Percentiles rank a stretch among this genome's conserved stretches.
These are phyloP conservation scores for Boechera stricta DNA, from an alignment of 345 rosid genomes.

Conservation along the genomic window DNA sequence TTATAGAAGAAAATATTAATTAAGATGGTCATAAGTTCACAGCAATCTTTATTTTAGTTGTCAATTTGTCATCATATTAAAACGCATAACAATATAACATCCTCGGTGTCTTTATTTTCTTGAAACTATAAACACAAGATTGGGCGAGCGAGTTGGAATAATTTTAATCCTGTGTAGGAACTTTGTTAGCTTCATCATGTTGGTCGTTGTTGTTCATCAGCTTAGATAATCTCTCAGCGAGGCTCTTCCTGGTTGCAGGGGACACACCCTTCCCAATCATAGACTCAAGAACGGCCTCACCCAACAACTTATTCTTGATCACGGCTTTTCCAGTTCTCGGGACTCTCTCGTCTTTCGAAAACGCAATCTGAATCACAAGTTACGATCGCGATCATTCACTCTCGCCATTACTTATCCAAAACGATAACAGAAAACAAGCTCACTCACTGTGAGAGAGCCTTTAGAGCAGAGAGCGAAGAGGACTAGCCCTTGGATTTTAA, in stretches of 20 bases:
- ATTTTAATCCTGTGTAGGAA: not conserved
- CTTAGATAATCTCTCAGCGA: constrained; percentile 56
- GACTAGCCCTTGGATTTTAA: too few species aligned
- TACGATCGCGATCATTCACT: not conserved
- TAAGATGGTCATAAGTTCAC: not conserved
- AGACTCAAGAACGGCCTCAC: constrained; percentile 66
- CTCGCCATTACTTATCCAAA: too few species aligned
- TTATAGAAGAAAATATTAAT: too few species aligned
- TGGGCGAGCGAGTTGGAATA: not conserved
- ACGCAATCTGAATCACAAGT: constrained; percentile 54
- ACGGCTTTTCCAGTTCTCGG: constrained; percentile 49
- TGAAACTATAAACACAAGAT: not conserved
- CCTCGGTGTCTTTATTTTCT: not conserved
- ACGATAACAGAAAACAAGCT: too few species aligned
- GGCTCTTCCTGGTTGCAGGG: constrained; percentile 53
- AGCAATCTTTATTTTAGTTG: not conserved
- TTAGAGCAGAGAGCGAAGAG: too few species aligned
- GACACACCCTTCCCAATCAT: constrained; percentile 84
- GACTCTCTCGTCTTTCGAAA: constrained; percentile 58
- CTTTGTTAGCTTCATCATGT: not conserved
- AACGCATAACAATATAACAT: not conserved
- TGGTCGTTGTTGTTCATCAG: constrained; percentile 36
- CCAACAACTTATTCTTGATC: constrained; percentile 62
- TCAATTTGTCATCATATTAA: not conserved
- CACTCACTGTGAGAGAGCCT: too few species aligned